Evolutionary conservation across 345 rosid genomes (phyloP), one percentile per base, ranked within the genome.

Genomic region (Bruguiera sexangula): DNA sequence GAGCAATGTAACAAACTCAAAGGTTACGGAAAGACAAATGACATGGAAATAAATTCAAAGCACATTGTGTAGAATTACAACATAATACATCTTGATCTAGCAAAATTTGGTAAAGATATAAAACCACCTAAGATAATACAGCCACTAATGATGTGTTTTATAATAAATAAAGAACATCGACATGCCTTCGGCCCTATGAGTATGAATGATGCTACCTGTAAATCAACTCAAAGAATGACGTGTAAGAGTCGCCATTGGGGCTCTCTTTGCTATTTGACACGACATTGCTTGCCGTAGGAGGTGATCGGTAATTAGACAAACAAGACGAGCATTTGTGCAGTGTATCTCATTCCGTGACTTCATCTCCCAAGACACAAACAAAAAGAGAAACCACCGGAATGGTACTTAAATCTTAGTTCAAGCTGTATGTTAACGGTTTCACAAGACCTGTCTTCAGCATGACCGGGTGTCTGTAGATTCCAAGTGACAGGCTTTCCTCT

Each of bases 331-430:
- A 46, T 48, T 60, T 51, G 62, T 6, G 62, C 54, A 8, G 36
- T 1, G n/a, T 43, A 55, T 13, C 57, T n/a, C 31, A 18, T n/a
- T 43, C 8, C 32, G 2, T 56, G 54, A 46, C 72, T 61, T 56
- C n/a, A 52, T 69, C 65, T 37, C 22, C 15, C 43, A 37, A 37
- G 26, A 32, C 13, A 39, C 11, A 50, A 31, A 31, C 24, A 58
- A 34, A 50, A 50, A 66, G 66, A 57, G 67, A 34, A 27, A 34
- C 60, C 71, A 32, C 0, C 16, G 60, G 63, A 30, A 34, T 5
- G 18, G 20, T 60, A 26, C 55, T 30, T 69, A 65, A 8, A 30
- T 62, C 58, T 70, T 34, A 31, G 29, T 70, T 72, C 43, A 26
- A 6, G 59, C 48, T 24, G 57, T 39, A 68, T 58, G 15, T 6